These are phyloP conservation scores for Physocladia obscura DNA, from an alignment of 192 early-diverging fungal genomes.

Conservation along the genomic window DNA sequence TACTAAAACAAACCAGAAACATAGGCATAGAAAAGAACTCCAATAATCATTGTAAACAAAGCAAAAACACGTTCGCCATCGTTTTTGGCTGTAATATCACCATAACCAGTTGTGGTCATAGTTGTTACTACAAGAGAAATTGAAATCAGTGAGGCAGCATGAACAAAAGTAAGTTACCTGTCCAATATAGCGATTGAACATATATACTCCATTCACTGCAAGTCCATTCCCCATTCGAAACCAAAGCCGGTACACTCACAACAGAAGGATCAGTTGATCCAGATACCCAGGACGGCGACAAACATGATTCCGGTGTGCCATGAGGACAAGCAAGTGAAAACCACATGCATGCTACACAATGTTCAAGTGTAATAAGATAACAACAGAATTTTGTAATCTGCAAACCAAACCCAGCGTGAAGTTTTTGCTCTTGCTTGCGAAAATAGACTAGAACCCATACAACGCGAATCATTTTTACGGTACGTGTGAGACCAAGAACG, in stretches of 20 bases:
- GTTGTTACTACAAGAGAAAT: conserved; percentile 38
- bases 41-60: conserved; percentile 39
- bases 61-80: conserved; percentile 47
- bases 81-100: conserved; percentile 50
- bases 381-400: conserved; percentile 49
- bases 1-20: conserved; percentile 38
- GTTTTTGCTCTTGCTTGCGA: conserved; percentile 42
- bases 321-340: conserved; percentile 46
- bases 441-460: conserved; percentile 43
- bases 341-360: conserved; percentile 48
- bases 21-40: conserved; percentile 53
- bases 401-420: conserved; percentile 42
- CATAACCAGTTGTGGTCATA: conserved; percentile 55
- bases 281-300: conserved; percentile 36
- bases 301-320: conserved; percentile 26
- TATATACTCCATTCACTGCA: conserved; percentile 33
- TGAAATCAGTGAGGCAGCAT: neutral
- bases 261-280: neutral
- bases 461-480: conserved; percentile 44
- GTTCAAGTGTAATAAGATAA: conserved; percentile 41
- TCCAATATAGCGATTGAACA: conserved; percentile 46
- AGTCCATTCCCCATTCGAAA: neutral
- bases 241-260: conserved; percentile 7
- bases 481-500: conserved; percentile 30
- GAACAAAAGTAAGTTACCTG: conserved; percentile 29